phyloP scores from a whole-genome alignment of 192 early-diverging fungal genomes.

The Coemansia guatemalensis region DNA sequence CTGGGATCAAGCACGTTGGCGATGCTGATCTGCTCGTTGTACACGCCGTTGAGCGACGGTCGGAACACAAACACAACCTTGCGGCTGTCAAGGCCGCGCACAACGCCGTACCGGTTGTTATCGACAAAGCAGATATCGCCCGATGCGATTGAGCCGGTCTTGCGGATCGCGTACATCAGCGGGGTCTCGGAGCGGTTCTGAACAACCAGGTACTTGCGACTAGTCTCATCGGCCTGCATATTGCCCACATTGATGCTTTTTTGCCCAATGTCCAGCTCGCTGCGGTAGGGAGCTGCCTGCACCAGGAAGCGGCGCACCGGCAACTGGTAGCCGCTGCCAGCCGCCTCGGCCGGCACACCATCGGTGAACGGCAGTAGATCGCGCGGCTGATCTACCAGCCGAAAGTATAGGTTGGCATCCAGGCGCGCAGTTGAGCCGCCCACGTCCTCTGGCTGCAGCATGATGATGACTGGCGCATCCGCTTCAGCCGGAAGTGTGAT shows the following conservation, averaged over 20 bases:
- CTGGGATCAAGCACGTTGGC: slow-evolving; percentile 87
- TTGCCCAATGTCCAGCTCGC: slow-evolving; percentile 91
- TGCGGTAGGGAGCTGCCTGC: slow-evolving; percentile 76
- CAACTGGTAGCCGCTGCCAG: slow-evolving; percentile 36
- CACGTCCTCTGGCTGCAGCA: slow-evolving; percentile 62
- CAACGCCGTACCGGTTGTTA: slow-evolving; percentile 78
- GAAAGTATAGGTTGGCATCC: slow-evolving; percentile 74
- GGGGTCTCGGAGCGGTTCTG: slow-evolving; percentile 90
- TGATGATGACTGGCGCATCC: slow-evolving; percentile 65
- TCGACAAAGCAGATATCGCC: slow-evolving; percentile 78
- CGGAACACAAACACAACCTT: slow-evolving; percentile 93
- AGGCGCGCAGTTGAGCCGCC: slow-evolving; percentile 14
- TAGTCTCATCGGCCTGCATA: slow-evolving; percentile 77
- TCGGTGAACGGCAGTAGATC: slow-evolving; percentile 77
- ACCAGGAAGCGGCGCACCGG: slow-evolving; percentile 92
- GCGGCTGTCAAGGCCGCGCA: slow-evolving; percentile 86
- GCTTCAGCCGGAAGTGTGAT: slow-evolving; percentile 63
- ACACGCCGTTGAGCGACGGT: slow-evolving; percentile 85
- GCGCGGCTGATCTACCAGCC: slow-evolving; percentile 83
- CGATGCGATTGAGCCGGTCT: slow-evolving; percentile 93
- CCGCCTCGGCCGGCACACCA: slow-evolving; percentile 46
- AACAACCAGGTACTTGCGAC: slow-evolving; percentile 84
- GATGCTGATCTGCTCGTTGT: slow-evolving; percentile 81
- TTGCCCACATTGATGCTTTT: slow-evolving; percentile 96
- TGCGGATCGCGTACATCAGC: slow-evolving; percentile 86